Evolutionary conservation across 768 basidiomycete genomes (phyloP), one percentile per base, ranked within the genome.

Genomic region (Albatrellus ellisii): DNA sequence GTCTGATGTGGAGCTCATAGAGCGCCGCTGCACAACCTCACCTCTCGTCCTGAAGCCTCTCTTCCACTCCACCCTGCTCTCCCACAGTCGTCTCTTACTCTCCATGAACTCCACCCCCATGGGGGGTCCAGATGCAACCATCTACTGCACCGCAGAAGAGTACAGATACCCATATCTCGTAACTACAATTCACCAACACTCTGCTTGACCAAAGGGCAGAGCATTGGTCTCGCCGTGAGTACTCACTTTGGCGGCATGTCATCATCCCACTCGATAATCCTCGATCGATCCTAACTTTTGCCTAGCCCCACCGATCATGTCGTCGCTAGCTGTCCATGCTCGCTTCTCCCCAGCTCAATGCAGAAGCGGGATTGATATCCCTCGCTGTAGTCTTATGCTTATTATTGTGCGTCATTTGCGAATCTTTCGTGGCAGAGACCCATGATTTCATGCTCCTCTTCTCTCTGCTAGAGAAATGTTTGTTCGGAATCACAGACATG

Each of bases 201-300:
- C 15, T 64, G 59, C 36, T 42, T 64, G 24, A 60, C 59, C 7
- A 54, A 57, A 2, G 59, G 59, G 8, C 48, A 65, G 29, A 57
- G 54, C 42, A 64, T 65, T 34, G 64, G 60, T 2, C 47, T 66
- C 27, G 60, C 61, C 9, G 64, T 65, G 39, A 29, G 49, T 36
- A 39, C 38, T 9, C 27, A 17, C 12, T 7, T 15, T 45, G 29
- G 20, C 15, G 17, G 3, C n/a, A 20, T 45, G n/a, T 4, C 21
- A 24, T 26, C 28, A 35, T 40, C 32, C 18, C 12, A 10, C 34
- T 38, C 35, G 8, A 33, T 15, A 25, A 39, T 18, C 27, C 21
- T 31, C 26, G 4, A 17, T 31, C 29, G 17, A 31, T 7, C 12
- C 29, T 7, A 12, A 31, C 12, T 12, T 2, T 12, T 17, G 12